These are phyloP conservation scores for Cucurbita ficifolia DNA, from an alignment of 306 rosid genomes.

Conservation along the genomic window DNA sequence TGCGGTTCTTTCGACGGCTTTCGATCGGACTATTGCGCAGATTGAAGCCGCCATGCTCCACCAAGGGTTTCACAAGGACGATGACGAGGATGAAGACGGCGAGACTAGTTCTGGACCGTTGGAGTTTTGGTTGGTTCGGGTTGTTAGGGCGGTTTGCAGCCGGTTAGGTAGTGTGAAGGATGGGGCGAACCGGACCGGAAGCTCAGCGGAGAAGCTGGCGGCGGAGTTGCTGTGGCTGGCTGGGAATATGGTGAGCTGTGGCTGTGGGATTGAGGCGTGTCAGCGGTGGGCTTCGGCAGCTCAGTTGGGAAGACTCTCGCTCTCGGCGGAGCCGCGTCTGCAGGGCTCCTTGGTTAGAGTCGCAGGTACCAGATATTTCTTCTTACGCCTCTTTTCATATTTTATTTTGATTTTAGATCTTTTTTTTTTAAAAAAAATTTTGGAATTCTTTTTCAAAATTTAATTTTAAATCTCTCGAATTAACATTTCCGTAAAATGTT, in stretches of 20 bases:
- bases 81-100: not conserved
- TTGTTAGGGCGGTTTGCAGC: slow-evolving; percentile 15
- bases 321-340: slow-evolving; percentile 53
- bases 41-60: slow-evolving; percentile 27
- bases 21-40: slow-evolving; percentile 27
- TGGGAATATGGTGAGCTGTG: slow-evolving; percentile 48
- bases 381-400: too few relatives aligned
- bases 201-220: slow-evolving; percentile 48
- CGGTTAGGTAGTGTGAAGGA: not conserved
- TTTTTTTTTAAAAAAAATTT: too few relatives aligned
- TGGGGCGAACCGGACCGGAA: slow-evolving; percentile 4
- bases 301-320: slow-evolving; percentile 37
- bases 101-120: slow-evolving; percentile 4
- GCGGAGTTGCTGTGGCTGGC: slow-evolving; percentile 67
- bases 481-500: too few relatives aligned
- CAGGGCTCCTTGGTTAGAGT: slow-evolving; percentile 46
- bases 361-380: slow-evolving; percentile 22
- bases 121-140: slow-evolving; percentile 6
- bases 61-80: not conserved
- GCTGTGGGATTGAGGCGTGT: slow-evolving; percentile 27
- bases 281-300: slow-evolving; percentile 39
- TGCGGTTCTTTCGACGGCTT: slow-evolving; percentile 34
- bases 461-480: too few relatives aligned
- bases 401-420: too few relatives aligned
- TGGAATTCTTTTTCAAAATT: not conserved